These are phyloP conservation scores for Ormosia semicastrata DNA, from an alignment of 306 rosid genomes.

Conservation along the genomic window DNA sequence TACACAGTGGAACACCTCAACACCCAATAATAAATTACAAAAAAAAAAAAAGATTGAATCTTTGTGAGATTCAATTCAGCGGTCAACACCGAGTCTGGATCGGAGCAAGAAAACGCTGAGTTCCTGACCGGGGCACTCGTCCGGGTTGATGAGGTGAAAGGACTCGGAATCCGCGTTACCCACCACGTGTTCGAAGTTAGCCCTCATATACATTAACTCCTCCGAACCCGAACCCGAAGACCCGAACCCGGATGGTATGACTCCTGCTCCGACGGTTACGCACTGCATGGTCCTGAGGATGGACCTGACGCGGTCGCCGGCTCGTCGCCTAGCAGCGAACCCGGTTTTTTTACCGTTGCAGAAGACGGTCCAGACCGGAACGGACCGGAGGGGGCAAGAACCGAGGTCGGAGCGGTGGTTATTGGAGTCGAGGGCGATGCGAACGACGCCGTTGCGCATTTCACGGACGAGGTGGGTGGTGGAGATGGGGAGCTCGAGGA, in stretches of 20 bases:
- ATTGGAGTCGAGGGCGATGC: constrained; percentile 65
- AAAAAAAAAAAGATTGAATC: neutral
- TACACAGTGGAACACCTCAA: neutral
- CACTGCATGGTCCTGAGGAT: constrained; percentile 79
- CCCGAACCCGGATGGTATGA: constrained; percentile 55
- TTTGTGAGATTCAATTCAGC: neutral
- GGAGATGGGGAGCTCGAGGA: constrained; percentile 70
- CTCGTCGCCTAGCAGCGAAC: constrained; percentile 59
- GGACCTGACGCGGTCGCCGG: constrained; percentile 47
- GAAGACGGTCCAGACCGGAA: constrained; percentile 68
- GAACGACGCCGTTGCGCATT: constrained; percentile 78
- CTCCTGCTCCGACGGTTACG: constrained; percentile 86
- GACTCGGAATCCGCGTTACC: constrained; percentile 86
- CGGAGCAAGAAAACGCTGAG: constrained; percentile 92
- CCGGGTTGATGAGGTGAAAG: constrained; percentile 89
- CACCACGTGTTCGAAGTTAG: constrained; percentile 85
- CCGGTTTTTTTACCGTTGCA: constrained; percentile 74
- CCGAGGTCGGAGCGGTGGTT: constrained; percentile 34
- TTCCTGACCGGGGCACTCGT: constrained; percentile 83
- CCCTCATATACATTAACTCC: constrained; percentile 83
- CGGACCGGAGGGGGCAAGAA: constrained; percentile 57
- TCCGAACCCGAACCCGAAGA: constrained; percentile 43
- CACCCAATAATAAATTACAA: neutral
- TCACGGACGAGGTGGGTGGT: constrained; percentile 79
- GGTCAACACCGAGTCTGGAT: constrained; percentile 42